These are phyloP conservation scores for Aspergillus sp. DNA, from an alignment of 2,329 filamentous ascomycete species.

Conservation along the genomic window DNA sequence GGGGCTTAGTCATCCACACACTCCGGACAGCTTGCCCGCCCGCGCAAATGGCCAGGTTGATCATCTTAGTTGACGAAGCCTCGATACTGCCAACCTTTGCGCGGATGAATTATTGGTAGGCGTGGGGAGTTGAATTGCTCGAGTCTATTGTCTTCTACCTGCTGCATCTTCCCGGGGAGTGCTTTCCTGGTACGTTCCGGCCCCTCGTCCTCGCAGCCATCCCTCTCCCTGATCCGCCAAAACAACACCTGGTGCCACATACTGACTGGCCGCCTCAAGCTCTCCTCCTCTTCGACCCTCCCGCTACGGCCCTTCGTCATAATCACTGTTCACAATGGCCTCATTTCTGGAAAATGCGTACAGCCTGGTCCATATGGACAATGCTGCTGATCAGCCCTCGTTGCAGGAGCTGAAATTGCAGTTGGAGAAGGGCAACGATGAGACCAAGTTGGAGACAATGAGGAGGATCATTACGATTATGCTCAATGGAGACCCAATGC, in stretches of 20 bases:
- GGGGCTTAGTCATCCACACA: constrained; percentile 53
- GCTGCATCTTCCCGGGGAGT: constrained; percentile 32
- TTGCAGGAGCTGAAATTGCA: constrained; percentile 90
- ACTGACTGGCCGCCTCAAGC: constrained; percentile 36
- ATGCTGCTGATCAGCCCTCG: constrained; percentile 87
- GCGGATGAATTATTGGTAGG: constrained; percentile 43
- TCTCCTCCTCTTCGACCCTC: constrained; percentile 35
- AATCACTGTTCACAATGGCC: constrained; percentile 70
- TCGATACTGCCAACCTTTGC: constrained; percentile 38
- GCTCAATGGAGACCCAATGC: constrained; percentile 97
- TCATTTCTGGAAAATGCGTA: constrained; percentile 93
- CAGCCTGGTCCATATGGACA: constrained; percentile 97
- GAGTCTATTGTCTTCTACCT: constrained; percentile 33
- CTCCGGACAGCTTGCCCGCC: constrained; percentile 41
- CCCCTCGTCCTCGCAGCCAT: constrained; percentile 20
- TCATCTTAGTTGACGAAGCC: constrained; percentile 28
- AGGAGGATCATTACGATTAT: constrained; percentile 95
- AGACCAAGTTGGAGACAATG: constrained; percentile 93
- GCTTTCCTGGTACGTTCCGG: constrained; percentile 31
- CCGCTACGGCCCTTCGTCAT: constrained; percentile 25
- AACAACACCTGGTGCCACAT: constrained; percentile 32
- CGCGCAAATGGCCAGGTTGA: constrained; percentile 49
- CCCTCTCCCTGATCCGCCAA: constrained; percentile 22
- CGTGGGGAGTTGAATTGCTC: constrained; percentile 40
- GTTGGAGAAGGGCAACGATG: constrained; percentile 91